Evolutionary conservation across 148 eudicot genomes (phyloP).

Genomic region (Fagopyrum homotropicum): DNA sequence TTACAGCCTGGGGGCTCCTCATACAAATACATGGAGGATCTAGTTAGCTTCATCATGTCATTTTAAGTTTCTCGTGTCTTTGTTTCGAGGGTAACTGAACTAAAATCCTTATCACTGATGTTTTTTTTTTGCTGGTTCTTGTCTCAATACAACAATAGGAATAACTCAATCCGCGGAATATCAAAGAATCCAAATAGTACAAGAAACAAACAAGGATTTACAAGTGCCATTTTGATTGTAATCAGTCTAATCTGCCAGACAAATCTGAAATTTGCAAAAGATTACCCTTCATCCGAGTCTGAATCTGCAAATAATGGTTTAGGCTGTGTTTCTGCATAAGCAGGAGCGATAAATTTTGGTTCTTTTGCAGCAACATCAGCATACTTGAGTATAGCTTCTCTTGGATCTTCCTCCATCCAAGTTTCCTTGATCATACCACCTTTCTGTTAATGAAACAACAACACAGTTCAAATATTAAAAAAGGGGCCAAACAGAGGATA

Average conservation of each 20-base stretch:
- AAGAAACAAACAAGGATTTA: too few relatives aligned
- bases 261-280: slow-evolving; percentile 1
- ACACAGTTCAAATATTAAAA: not conserved
- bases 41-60: not conserved
- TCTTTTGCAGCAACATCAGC: slow-evolving; percentile 91
- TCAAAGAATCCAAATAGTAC: too few relatives aligned
- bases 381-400: slow-evolving; percentile 93
- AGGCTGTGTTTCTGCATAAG: slow-evolving; percentile 87
- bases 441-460: slow-evolving; percentile 48
- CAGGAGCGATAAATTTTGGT: slow-evolving; percentile 90
- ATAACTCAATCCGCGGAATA: too few relatives aligned
- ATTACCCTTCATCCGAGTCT: slow-evolving; percentile 70
- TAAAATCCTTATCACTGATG: too few relatives aligned
- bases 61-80: not conserved
- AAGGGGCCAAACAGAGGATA: not conserved
- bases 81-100: too few relatives aligned
- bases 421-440: slow-evolving; percentile 97
- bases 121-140: too few relatives aligned
- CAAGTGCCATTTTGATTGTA: not conserved
- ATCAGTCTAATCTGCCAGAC: not conserved
- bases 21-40: not conserved
- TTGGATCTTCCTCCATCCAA: slow-evolving; percentile 99
- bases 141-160: too few relatives aligned
- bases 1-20: not conserved
- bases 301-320: slow-evolving; percentile 71